Percentiles rank a stretch among this genome's conserved stretches.
These are phyloP conservation scores for Erythrophleum ivorense DNA, from an alignment of 331 rosid genomes.

Conservation along the genomic window DNA sequence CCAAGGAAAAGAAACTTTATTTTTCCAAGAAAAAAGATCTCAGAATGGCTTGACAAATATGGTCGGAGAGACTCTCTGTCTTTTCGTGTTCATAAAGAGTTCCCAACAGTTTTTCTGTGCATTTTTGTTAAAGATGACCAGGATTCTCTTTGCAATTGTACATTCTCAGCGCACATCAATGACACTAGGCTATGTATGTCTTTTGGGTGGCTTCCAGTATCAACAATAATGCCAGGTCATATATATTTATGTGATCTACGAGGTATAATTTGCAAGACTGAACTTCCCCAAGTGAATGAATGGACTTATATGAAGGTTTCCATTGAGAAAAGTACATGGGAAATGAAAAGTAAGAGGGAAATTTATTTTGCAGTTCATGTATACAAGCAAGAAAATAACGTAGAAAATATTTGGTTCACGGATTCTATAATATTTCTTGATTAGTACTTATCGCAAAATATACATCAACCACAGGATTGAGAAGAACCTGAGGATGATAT, in stretches of 20 bases:
- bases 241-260: no score
- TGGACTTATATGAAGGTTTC: background rate
- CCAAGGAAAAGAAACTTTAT: background rate
- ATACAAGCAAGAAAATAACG: background rate
- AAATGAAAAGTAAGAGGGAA: no score
- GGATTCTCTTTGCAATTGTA: background rate
- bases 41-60: constrained; percentile 14
- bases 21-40: constrained; percentile 18
- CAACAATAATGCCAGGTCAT: no score
- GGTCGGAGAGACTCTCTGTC: background rate
- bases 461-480: background rate
- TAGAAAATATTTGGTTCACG: background rate
- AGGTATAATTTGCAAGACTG: no score
- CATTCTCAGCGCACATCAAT: background rate
- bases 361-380: background rate
- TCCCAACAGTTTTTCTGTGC: constrained; percentile 21
- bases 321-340: background rate
- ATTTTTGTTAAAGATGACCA: background rate
- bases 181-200: background rate
- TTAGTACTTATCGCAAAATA: background rate
- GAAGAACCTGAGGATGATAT: background rate
- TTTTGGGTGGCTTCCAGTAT: no score
- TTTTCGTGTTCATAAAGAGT: constrained; percentile 38
- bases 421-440: background rate
- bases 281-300: no score